Conservation (phyloP, 164 flowering plant species). For the Tinospora cordifolia region DNA sequence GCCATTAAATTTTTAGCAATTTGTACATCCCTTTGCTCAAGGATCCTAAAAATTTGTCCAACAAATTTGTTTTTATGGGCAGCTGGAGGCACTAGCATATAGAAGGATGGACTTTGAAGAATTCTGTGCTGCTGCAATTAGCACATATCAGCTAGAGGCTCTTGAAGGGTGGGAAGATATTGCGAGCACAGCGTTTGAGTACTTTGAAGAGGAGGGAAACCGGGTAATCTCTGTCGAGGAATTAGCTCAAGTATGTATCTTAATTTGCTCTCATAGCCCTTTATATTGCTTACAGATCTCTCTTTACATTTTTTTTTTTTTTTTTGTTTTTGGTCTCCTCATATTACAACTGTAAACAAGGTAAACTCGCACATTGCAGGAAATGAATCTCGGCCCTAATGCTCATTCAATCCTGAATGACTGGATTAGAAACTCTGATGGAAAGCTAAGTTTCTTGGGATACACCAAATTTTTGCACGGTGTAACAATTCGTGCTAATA, state of each 20-base stretch:
- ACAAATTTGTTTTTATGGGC: neutral
- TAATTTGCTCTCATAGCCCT: neutral
- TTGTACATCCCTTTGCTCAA: neutral
- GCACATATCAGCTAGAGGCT: conserved; percentile 82
- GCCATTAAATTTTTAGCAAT: too few relatives aligned
- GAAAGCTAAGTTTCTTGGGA: conserved; percentile 78
- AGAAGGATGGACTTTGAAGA: conserved; percentile 76
- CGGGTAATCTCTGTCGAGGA: conserved; percentile 62
- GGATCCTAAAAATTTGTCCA: neutral
- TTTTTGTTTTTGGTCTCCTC: neutral
- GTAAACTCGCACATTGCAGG: conserved; percentile 39
- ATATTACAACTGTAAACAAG: neutral
- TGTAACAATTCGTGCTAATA: conserved; percentile 55
- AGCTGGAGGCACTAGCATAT: conserved; percentile 76
- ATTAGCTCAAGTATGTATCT: conserved; percentile 61
- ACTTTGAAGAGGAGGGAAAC: conserved; percentile 83
- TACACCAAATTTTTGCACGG: conserved; percentile 90
- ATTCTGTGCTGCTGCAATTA: conserved; percentile 92
- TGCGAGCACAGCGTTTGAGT: conserved; percentile 56
- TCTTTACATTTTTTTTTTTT: neutral
- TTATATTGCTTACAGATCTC: neutral
- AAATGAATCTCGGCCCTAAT: conserved; percentile 64
- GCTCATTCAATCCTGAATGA: conserved; percentile 56
- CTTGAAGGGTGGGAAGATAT: conserved; percentile 79
- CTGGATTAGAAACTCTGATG: conserved; percentile 73